Evolutionary conservation across 805 yeast genomes (phyloP).

Genomic region (Candida caryicola): DNA sequence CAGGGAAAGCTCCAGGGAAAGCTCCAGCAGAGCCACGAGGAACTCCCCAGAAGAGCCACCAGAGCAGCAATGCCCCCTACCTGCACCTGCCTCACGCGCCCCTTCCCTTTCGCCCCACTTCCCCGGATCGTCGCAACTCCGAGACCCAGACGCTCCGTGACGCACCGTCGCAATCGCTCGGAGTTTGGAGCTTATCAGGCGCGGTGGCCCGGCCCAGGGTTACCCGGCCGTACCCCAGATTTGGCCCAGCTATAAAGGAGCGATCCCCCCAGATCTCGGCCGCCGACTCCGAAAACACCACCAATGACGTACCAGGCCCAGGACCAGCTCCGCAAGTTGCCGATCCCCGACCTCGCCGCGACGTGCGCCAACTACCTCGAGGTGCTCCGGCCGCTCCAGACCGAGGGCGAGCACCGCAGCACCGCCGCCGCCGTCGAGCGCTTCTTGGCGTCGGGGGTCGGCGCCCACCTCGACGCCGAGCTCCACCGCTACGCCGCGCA

Average conservation of each 20-base stretch:
- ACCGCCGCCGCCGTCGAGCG: constrained; percentile 57
- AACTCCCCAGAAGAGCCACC: too few species aligned
- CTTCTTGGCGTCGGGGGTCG: constrained; percentile 48
- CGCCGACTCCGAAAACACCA: not conserved
- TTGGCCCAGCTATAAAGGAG: not conserved
- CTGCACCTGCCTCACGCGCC: too few species aligned
- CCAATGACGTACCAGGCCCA: constrained; percentile 55
- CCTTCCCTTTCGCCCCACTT: too few species aligned
- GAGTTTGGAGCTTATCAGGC: too few species aligned
- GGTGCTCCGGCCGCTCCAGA: constrained; percentile 77
- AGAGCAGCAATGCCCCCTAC: too few species aligned
- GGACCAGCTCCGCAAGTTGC: constrained; percentile 58
- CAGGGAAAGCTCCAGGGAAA: too few species aligned
- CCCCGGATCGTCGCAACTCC: too few species aligned
- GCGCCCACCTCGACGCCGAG: constrained; percentile 62
- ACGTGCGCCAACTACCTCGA: constrained; percentile 66
- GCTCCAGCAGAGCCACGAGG: too few species aligned
- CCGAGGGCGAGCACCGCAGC: constrained; percentile 61
- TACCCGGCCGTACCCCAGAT: not conserved
- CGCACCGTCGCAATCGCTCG: too few species aligned
- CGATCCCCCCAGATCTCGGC: not conserved
- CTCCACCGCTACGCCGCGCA: constrained; percentile 59
- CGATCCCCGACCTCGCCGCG: constrained; percentile 72
- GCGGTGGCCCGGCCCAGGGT: too few species aligned
- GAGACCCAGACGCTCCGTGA: too few species aligned